Percentiles rank a stretch among this genome's conserved stretches.
phyloP scores from a whole-genome alignment of 345 rosid species.

The Anacardium occidentale region DNA sequence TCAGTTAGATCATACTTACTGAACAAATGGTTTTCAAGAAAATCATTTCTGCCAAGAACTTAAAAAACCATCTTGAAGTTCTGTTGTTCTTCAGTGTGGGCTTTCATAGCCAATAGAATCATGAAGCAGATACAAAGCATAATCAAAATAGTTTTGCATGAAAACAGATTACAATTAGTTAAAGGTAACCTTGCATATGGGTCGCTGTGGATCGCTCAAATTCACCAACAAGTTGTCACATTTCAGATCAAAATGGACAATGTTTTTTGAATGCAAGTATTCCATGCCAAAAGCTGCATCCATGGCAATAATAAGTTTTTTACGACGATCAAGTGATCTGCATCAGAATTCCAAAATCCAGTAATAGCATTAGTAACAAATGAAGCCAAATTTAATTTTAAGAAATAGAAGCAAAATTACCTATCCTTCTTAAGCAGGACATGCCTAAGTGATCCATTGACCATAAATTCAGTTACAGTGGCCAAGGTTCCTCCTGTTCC shows the following conservation, averaged over 20 bases:
- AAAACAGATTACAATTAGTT: background rate
- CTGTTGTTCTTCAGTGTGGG: background rate
- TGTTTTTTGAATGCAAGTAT: slow-evolving; percentile 65
- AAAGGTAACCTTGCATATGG: slow-evolving; percentile 61
- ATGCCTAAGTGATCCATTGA: slow-evolving; percentile 74
- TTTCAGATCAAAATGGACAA: slow-evolving; percentile 71
- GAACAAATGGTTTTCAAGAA: slow-evolving; percentile 9
- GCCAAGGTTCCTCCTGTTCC: slow-evolving; percentile 69
- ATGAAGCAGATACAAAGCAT: background rate
- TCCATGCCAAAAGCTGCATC: slow-evolving; percentile 86
- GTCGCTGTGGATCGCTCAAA: slow-evolving; percentile 59
- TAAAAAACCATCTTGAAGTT: slow-evolving; percentile 1
- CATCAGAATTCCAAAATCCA: slow-evolving; percentile 16
- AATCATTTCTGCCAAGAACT: background rate
- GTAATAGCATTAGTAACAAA: slow-evolving; percentile 2
- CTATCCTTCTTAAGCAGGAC: slow-evolving; percentile 58
- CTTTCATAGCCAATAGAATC: slow-evolving; percentile 1
- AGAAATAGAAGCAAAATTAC: slow-evolving; percentile 27
- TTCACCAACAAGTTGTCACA: slow-evolving; percentile 68
- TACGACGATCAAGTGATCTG: slow-evolving; percentile 53
- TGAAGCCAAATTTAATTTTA: background rate
- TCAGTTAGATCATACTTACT: background rate
- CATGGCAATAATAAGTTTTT: slow-evolving; percentile 62
- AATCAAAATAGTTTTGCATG: background rate
- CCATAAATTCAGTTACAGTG: slow-evolving; percentile 74